Evolutionary conservation across 2,329 filamentous ascomycete genomes (phyloP).

Genomic region (Paecilomyces niveus): DNA sequence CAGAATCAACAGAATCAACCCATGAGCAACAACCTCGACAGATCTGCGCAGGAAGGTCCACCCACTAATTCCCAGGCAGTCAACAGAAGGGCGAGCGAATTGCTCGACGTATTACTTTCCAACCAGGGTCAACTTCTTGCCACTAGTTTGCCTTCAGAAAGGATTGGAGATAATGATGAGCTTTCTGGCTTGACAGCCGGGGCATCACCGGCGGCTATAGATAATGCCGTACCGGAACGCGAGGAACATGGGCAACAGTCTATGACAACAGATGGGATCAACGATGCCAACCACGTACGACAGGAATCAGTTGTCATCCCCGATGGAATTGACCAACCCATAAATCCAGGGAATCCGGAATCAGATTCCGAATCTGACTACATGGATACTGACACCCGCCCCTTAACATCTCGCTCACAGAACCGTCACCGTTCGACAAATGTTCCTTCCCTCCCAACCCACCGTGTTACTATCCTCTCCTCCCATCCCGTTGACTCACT

Average conservation of each 20-base stretch:
- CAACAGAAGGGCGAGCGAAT: conserved; percentile 17
- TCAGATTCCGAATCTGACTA: conserved; percentile 7
- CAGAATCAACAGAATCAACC: conserved; percentile 10
- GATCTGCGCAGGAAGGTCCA: conserved; percentile 7
- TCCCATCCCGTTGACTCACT: conserved; percentile 35
- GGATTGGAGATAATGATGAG: conserved; percentile 14
- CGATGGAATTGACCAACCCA: conserved; percentile 24
- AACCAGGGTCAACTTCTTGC: conserved; percentile 19
- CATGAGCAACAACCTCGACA: conserved; percentile 6
- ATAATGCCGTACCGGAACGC: conserved; percentile 4
- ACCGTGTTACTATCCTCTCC: conserved; percentile 37
- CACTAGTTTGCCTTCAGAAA: conserved; percentile 9
- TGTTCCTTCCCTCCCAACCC: conserved; percentile 13
- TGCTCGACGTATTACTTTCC: conserved; percentile 28
- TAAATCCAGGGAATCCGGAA: conserved; percentile 11
- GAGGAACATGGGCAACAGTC: conserved; percentile 4
- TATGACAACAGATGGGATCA: conserved; percentile 4
- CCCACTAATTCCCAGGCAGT: conserved; percentile 20
- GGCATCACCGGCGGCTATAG: conserved; percentile 9
- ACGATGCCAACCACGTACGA: conserved; percentile 1
- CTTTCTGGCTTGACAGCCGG: conserved; percentile 15
- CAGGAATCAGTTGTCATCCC: conserved; percentile 15
- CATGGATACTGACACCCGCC: conserved; percentile 1
- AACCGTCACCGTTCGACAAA: conserved; percentile 8
- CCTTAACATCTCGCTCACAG: conserved; percentile 12